Percentiles rank a stretch among this genome's conserved stretches.
Evolutionary conservation across 2,329 filamentous ascomycete genomes (phyloP).

Genomic region (Fusarium udum): DNA sequence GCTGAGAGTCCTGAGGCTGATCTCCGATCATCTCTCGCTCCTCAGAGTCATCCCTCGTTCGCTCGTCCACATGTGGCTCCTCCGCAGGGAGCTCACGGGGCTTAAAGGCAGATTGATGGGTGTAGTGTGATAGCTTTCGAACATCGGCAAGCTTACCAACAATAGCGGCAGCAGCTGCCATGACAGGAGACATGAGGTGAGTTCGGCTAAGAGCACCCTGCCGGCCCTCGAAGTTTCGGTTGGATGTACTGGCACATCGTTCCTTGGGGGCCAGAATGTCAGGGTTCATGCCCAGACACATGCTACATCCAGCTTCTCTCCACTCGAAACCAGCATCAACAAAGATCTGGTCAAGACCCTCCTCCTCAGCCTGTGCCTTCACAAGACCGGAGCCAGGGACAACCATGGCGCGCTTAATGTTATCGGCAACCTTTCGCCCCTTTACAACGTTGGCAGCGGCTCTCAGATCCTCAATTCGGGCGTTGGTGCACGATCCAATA

Average conservation of each 20-base stretch:
- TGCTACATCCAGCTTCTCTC: conserved; percentile 97
- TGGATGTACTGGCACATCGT: conserved; percentile 93
- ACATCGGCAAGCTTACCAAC: conserved; percentile 93
- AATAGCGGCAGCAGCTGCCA: conserved; percentile 92
- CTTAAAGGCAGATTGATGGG: conserved; percentile 67
- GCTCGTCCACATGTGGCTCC: conserved; percentile 63
- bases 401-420: conserved; percentile 94
- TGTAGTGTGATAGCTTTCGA: conserved; percentile 75
- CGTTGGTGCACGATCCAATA: conserved; percentile 97
- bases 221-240: conserved; percentile 96
- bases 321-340: conserved; percentile 93
- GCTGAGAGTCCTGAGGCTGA: conserved; percentile 69
- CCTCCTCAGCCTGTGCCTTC: conserved; percentile 88
- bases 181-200: conserved; percentile 95
- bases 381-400: conserved; percentile 95
- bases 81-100: conserved; percentile 56
- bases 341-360: conserved; percentile 95
- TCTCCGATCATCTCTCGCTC: conserved; percentile 65
- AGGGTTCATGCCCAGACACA: conserved; percentile 99
- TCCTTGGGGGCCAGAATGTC: conserved; percentile 94
- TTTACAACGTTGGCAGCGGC: conserved; percentile 87
- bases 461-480: conserved; percentile 93
- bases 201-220: conserved; percentile 92
- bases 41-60: conserved; percentile 59
- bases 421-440: conserved; percentile 85